Evolutionary conservation across 2,329 filamentous ascomycete species (phyloP).

Genomic region (Fusarium sp.): DNA sequence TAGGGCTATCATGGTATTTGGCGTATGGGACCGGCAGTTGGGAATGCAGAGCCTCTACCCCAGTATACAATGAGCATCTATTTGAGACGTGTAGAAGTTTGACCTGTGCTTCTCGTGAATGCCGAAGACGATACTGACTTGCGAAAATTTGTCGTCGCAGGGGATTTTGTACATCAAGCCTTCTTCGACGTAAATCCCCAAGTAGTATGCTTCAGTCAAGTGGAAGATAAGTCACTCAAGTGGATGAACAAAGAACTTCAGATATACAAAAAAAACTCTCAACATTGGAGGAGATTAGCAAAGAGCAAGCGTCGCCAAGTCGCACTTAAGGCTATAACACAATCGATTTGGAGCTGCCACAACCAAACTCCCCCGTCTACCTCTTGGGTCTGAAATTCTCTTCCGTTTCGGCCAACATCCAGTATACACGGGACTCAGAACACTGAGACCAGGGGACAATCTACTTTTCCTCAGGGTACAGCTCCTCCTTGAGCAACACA

Average conservation of each 20-base stretch:
- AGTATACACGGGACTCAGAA: slow-evolving; percentile 47
- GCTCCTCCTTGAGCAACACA: slow-evolving; percentile 87
- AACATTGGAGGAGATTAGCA: slow-evolving; percentile 37
- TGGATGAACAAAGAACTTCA: neutral
- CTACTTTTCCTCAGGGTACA: slow-evolving; percentile 77
- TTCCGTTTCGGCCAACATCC: slow-evolving; percentile 48
- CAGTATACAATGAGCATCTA: neutral
- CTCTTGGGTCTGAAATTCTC: slow-evolving; percentile 41
- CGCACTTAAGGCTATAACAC: slow-evolving; percentile 44
- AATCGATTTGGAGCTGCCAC: slow-evolving; percentile 47
- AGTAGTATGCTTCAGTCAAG: neutral
- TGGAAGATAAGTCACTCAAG: slow-evolving; percentile 1
- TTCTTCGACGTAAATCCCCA: neutral
- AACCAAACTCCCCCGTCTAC: slow-evolving; percentile 46
- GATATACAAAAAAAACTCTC: slow-evolving; percentile 33
- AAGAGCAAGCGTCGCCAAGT: slow-evolving; percentile 38
- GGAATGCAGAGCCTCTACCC: neutral
- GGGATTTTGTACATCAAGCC: neutral
- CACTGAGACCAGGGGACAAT: slow-evolving; percentile 39
- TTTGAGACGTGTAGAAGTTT: neutral
- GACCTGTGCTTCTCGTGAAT: neutral
- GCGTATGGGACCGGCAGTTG: neutral
- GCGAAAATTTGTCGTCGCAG: neutral
- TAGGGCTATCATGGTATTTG: slow-evolving; percentile 2
- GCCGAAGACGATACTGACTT: neutral